Evolutionary conservation across 371 early-diverging fungal genomes (phyloP), one percentile per base, ranked within the genome.

Genomic region (Chytridiales sp.): DNA sequence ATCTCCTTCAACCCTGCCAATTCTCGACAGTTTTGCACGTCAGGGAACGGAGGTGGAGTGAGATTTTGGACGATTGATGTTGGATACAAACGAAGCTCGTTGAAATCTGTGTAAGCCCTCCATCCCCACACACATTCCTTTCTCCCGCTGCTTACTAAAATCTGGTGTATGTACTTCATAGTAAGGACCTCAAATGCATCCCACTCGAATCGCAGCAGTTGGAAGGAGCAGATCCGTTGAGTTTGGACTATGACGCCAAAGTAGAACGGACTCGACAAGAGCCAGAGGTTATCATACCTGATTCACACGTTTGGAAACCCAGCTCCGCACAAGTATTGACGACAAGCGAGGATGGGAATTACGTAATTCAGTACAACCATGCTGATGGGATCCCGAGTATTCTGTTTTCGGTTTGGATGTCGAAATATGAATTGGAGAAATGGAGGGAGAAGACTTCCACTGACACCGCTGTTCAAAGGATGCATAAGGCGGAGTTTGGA

Each of bases 1-100:
- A 43, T 80, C 9, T 72, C 78, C 1, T 80, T 80, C 56, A 65
- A 76, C 47, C 80, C 80, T 0, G 39, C 67, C 27, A 66, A 80
- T 47, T 62, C 69, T 3, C 44, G 50, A 11, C 36, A 61, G n/a
- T 50, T 80, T 5, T 75, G 76, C 57, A 75, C 76, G 2, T 68
- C 71, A 30, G 75, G 73, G 2, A 49, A 48, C 2, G 66, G 55
- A 2, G 73, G 68, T 0, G 56, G 51, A 5, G 67, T 77, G 17
- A 59, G 46, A 51, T 80, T 80, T 52, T 80, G 72, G 76, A 64
- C 61, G 30, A 26, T 80, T 13, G 71, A 71, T 39, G 54, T 64
- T 22, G 74, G 73, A 2, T 73, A 60, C 58, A 72, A 69, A 40
- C 55, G 52, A 40, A 53, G 53, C 55, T 8, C 42, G 2, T 56